Evolutionary conservation across 1,139 yeast species (phyloP), one percentile per base, ranked within the genome.

Genomic region (Yamadazyma jaroonii): DNA sequence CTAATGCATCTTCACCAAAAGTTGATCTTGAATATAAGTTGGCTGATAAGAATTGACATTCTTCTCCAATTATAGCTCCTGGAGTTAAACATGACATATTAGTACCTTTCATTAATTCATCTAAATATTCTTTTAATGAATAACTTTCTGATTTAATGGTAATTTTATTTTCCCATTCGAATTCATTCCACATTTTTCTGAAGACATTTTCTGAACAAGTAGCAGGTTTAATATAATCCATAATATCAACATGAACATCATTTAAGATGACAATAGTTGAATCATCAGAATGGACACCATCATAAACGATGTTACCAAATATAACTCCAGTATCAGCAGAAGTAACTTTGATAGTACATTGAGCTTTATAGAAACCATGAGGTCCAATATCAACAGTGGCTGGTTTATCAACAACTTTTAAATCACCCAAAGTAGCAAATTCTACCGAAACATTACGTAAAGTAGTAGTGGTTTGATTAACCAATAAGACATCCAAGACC

Each of bases 121-220:
- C 84, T 61, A 94, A 72, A 64, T 88, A 94, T 36, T 79, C 87
- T 56, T 83, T 84, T 56, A 94, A 74, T 1, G 90, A 67, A 31
- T 77, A 64, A 53, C 83, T 73, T 40, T 72, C 73, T 3, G 95
- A 81, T 52, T 85, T 83, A 57, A 94, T 86, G 45, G 92, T 86
- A 55, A 94, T 92, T 70, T 94, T 94, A 68, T 94, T 94, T 64
- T 94, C 99, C 99, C 99, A 94, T 67, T 94, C 99, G 59, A 94
- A 94, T 61, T 90, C 97, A 60, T 89, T 87, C 99, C 99, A 94
- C 97, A 90, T 90, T 53, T 82, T 79, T 55, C 98, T 86, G 86
- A 94, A 94, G 50, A 79, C 84, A 36, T 82, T 79, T 62, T 92
- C 98, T 12, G 89, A 70, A 61, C 96, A 88, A 21, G 79, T 75